Evolutionary conservation across 306 rosid genomes (phyloP).

Genomic region (Cucurbita moschata): DNA sequence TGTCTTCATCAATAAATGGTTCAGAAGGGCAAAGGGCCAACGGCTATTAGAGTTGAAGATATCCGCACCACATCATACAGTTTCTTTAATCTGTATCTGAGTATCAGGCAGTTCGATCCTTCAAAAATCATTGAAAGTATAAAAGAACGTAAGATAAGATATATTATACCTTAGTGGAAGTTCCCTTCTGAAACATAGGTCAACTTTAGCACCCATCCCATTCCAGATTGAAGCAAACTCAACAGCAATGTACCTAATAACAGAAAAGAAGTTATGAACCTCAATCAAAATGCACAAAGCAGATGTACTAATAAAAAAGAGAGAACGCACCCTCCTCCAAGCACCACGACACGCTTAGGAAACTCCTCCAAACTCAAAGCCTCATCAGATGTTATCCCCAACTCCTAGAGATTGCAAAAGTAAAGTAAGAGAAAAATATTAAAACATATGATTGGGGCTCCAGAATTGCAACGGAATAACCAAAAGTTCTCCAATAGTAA

Average conservation of each 20-base stretch:
- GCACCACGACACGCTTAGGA: constrained; percentile 71
- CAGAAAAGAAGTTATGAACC: not conserved
- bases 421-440: not conserved
- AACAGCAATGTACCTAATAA: constrained; percentile 73
- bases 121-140: not conserved
- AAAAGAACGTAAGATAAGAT: not conserved
- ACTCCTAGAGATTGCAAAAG: constrained; percentile 38
- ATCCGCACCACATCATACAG: not conserved
- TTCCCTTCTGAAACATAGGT: constrained; percentile 74
- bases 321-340: constrained; percentile 70
- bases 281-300: constrained; percentile 3
- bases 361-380: constrained; percentile 90
- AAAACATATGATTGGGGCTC: not conserved
- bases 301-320: not conserved
- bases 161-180: constrained; percentile 69
- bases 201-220: constrained; percentile 77
- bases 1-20: not conserved
- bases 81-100: not conserved
- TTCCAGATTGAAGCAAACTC: constrained; percentile 96
- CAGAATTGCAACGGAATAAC: not conserved
- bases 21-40: not conserved
- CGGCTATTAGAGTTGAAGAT: not conserved
- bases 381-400: constrained; percentile 88
- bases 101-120: not conserved
- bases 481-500: not conserved